Percentiles rank a stretch among this genome's conserved stretches.
These are phyloP conservation scores for Neurospora pannonica DNA, from an alignment of 495 filamentous ascomycete species.

Conservation along the genomic window DNA sequence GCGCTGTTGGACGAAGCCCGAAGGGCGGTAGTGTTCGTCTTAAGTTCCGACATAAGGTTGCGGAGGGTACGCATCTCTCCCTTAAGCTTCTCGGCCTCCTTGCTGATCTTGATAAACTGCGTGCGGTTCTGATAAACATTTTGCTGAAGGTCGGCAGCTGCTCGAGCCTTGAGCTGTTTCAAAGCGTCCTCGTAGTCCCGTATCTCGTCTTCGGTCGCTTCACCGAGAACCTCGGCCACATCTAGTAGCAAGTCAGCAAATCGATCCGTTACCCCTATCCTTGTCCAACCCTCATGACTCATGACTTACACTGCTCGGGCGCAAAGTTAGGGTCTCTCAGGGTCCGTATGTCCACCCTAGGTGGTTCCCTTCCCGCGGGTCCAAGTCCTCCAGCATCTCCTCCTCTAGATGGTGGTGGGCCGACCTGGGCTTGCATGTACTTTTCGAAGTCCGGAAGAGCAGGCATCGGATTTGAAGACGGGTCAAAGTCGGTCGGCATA, in stretches of 20 bases:
- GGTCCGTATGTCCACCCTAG: constrained; percentile 56
- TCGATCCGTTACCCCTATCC: not conserved
- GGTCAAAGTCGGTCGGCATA: constrained; percentile 55
- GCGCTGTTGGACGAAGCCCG: constrained; percentile 51
- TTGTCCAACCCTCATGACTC: not conserved
- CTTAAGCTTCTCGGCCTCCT: constrained; percentile 96
- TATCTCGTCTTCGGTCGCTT: constrained; percentile 92
- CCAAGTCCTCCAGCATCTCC: constrained; percentile 28
- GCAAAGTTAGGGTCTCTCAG: constrained; percentile 72
- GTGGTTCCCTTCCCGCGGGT: constrained; percentile 20
- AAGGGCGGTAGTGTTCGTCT: constrained; percentile 59
- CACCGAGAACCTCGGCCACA: constrained; percentile 68
- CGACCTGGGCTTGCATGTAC: constrained; percentile 43
- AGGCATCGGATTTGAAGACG: constrained; percentile 58
- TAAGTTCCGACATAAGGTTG: constrained; percentile 81
- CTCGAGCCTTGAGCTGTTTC: constrained; percentile 69
- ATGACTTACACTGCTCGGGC: constrained; percentile 48
- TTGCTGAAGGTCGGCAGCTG: constrained; percentile 82
- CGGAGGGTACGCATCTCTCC: constrained; percentile 87
- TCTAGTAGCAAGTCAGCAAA: constrained; percentile 23
- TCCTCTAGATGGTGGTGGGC: constrained; percentile 37
- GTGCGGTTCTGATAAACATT: constrained; percentile 97
- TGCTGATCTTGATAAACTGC: constrained; percentile 98
- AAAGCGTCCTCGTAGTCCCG: constrained; percentile 69
- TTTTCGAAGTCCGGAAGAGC: constrained; percentile 44